Conservation (phyloP, 148 eudicot genomes). For the Euryodendron excelsum region DNA sequence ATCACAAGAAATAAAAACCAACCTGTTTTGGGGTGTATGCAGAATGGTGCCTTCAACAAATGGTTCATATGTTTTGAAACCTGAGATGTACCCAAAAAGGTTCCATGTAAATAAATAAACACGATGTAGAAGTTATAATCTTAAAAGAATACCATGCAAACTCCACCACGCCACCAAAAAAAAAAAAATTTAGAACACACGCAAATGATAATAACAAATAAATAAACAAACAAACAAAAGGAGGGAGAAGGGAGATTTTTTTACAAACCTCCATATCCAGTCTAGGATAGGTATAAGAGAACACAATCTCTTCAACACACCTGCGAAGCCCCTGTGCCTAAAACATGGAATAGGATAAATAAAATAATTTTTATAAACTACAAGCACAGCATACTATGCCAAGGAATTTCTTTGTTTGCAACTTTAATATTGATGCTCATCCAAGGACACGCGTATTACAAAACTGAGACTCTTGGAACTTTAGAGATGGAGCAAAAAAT, state of each 20-base stretch:
- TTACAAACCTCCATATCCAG: slow-evolving; percentile 80
- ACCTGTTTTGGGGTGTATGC: slow-evolving; percentile 98
- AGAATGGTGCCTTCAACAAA: slow-evolving; percentile 92
- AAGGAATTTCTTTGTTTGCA: no score
- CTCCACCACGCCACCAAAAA: no score
- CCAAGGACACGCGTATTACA: no score
- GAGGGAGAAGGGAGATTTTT: slow-evolving; percentile 8
- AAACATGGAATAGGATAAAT: slow-evolving; percentile 16
- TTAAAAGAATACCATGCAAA: neutral
- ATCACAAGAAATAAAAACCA: slow-evolving; percentile 10
- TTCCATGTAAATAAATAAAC: neutral
- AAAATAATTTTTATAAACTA: no score
- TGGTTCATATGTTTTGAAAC: slow-evolving; percentile 95
- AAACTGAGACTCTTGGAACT: no score
- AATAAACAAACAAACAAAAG: neutral
- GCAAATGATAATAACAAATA: no score
- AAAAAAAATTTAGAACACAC: no score
- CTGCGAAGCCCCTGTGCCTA: slow-evolving; percentile 62
- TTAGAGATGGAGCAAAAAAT: neutral
- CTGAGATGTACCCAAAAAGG: slow-evolving; percentile 37
- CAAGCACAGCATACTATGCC: no score
- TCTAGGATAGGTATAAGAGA: slow-evolving; percentile 80
- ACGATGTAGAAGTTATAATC: neutral
- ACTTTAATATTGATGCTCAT: no score
- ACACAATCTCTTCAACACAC: slow-evolving; percentile 84